Evolutionary conservation across 2,329 filamentous ascomycete species (phyloP).

Genomic region (Penicillium sp.): DNA sequence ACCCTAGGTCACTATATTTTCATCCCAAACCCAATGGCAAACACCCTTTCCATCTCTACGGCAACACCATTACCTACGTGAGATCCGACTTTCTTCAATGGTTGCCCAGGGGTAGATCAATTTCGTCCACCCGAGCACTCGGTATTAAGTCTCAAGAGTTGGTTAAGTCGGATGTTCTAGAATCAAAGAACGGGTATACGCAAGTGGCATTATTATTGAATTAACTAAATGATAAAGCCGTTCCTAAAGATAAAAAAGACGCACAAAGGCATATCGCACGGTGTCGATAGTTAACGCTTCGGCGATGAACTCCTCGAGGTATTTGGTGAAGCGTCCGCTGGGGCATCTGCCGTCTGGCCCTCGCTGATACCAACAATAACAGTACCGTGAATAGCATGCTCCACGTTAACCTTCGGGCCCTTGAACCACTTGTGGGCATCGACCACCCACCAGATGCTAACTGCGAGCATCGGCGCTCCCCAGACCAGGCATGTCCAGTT

Average conservation of each 20-base stretch:
- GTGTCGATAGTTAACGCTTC: not conserved
- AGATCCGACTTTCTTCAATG: too few species aligned
- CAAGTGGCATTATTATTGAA: not conserved
- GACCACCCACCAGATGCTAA: constrained; percentile 67
- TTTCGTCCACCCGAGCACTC: not conserved
- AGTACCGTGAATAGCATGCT: constrained; percentile 50
- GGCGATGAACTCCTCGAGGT: constrained; percentile 14
- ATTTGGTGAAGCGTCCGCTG: not conserved
- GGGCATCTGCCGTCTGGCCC: constrained; percentile 17
- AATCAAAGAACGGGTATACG: not conserved
- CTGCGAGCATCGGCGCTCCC: constrained; percentile 65
- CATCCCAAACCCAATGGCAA: too few species aligned
- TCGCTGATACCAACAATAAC: constrained; percentile 30
- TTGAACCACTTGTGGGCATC: constrained; percentile 72
- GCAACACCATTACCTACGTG: too few species aligned
- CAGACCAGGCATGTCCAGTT: constrained; percentile 73
- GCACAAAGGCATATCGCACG: not conserved
- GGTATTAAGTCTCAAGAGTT: too few species aligned
- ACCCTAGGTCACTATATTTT: too few species aligned
- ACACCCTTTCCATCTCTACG: too few species aligned
- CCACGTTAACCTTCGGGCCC: constrained; percentile 71
- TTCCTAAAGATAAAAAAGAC: not conserved
- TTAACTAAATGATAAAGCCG: not conserved
- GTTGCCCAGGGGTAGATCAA: not conserved
- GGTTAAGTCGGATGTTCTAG: not conserved